phyloP scores from a whole-genome alignment of 2,329 filamentous ascomycete genomes.

The Orbilia brochopaga region DNA sequence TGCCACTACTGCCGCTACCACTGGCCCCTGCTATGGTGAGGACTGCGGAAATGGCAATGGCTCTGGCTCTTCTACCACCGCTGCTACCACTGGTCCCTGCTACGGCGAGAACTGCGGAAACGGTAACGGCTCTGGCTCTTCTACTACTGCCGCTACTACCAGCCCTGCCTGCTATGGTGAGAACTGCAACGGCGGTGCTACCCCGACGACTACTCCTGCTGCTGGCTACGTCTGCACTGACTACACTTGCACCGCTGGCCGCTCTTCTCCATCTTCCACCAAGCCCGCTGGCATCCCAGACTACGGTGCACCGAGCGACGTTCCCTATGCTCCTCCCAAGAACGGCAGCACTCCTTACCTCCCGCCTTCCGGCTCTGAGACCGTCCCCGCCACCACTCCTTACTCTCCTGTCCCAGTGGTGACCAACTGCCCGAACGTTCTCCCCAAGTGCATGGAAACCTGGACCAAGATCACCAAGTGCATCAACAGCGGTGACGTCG shows the following conservation, averaged over 20 bases:
- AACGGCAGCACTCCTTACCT: constrained; percentile 51
- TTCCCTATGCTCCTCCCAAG: constrained; percentile 24
- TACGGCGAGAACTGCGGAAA: background rate
- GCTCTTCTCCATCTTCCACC: constrained; percentile 14
- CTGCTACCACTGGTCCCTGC: background rate
- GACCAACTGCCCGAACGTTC: constrained; percentile 68
- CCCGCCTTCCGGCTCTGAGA: constrained; percentile 63
- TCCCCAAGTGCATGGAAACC: constrained; percentile 90
- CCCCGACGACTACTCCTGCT: constrained; percentile 21
- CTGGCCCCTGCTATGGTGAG: background rate
- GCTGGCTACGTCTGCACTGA: constrained; percentile 19
- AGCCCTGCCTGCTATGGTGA: background rate
- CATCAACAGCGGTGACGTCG: constrained; percentile 78
- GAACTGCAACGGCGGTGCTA: background rate
- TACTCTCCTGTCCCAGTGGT: constrained; percentile 26
- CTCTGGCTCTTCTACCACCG: background rate
- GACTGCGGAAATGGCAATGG: background rate
- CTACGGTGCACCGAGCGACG: constrained; percentile 30
- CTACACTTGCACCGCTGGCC: constrained; percentile 22
- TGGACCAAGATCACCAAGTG: constrained; percentile 79
- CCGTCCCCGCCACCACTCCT: constrained; percentile 54
- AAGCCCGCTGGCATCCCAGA: background rate
- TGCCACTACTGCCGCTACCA: background rate
- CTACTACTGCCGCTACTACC: background rate
- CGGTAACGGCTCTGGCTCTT: background rate